Base-by-base conservation (phyloP, 2,329 filamentous ascomycete species). In the Apiospora saccharicola region DNA sequence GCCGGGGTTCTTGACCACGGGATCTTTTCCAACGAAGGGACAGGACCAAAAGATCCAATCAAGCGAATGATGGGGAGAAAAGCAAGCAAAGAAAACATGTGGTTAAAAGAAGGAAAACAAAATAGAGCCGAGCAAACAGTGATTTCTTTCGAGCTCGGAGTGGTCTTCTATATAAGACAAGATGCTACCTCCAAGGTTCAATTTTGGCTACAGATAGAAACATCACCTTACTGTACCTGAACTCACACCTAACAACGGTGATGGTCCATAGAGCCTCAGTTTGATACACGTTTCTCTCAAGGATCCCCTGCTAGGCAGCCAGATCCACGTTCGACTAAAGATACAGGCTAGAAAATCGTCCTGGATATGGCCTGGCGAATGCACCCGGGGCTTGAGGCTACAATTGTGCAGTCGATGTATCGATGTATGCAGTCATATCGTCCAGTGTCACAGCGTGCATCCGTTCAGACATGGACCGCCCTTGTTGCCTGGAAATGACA, bases 1-100 rank as follows among this genome's bases (percentile, higher is more conserved):
- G 77, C 79, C 77, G 78, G 76, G 53, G 76, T 57, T 73, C 70
- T 26, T 68, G 43, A 43, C 53, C 47, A 68, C 74, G 74, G 73
- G 76, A 75, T 75, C 76, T 76, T 77, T 74, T 74, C 75, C 74
- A 72, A 72, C 75, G 74, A 75, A 70, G 72, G 75, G 74, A 72
- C 70, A 68, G 72, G 73, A 75, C 72, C 57, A 41, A 64, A 67
- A 69, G 73, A 67, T 74, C 74, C 75, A 76, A 73, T 44, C 57
- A 67, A 72, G 61, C 51, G 72, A 71, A 68, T 64, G 69, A 72
- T 67, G 72, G 71, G 71, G 64, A 70, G 46, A 41, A 64, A 64
- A 43, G 57, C 34, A n/a, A 41, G 57, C 57, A 41, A 41, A 41
- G 8, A 64, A 41, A 41, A 64, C 3, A n/a, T n/a, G n/a, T 22